Evolutionary conservation across 2,329 filamentous ascomycete genomes (phyloP), one percentile per base, ranked within the genome.

Genomic region (Teratosphaeriaceae sp.): DNA sequence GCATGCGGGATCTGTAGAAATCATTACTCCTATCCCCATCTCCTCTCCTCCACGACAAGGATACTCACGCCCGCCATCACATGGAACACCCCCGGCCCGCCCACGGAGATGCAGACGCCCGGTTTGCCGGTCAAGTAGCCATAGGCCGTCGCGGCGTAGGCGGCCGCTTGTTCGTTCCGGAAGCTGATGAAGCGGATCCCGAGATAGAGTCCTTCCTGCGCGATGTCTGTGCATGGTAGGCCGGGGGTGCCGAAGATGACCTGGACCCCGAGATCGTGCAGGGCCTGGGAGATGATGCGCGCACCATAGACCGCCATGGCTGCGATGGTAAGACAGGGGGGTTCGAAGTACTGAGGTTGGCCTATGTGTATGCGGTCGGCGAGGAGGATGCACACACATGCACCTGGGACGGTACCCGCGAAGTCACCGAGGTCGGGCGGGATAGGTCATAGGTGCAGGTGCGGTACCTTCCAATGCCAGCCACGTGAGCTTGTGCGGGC

Each of bases 101-200:
- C 76, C 2, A 79, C 75, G n/a, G 76, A 71, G 29, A 79, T 63
- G 54, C 74, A 78, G 8, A 79, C 71, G 2, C 74, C 76, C 3
- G 75, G 75, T 42, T 58, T 68, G 16, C 74, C 74, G 2, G 73
- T 78, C 51, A 79, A 64, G 50, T 77, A 79, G 12, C 75, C 75
- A 67, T 79, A 78, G 5, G 72, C 72, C 37, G 71, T 74, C 2
- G 76, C 75, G 9, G 76, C 75, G 65, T 79, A 79, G 49, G 69
- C 71, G 23, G 72, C 74, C 9, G 76, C 73, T 57, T 80, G 75
- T 50, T 80, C 75, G 49, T 79, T 79, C 22, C 76, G 64, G 50
- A 78, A 79, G 20, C 69, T 74, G 40, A 79, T 71, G 58, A 78
- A 79, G 22, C 73, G 68, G 47, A 79, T 76, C 1, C 75, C 75